phyloP scores from a whole-genome alignment of 129 eudicot species.

The Cynara cardunculus region DNA sequence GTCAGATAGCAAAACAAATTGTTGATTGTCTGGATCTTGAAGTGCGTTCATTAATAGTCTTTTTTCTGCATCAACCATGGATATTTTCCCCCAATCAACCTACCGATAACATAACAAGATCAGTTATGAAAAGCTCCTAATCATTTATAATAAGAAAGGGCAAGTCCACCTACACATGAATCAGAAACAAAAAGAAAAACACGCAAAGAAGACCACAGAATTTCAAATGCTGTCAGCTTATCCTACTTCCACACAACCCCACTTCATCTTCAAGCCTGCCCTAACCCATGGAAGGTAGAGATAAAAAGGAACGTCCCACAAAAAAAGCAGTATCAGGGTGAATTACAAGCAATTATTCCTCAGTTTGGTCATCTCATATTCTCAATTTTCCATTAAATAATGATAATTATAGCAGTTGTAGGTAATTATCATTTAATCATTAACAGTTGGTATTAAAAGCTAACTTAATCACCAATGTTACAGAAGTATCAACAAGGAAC shows the following conservation, averaged over 20 bases:
- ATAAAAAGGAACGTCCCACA: too few species aligned
- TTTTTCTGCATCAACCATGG: conserved; percentile 71
- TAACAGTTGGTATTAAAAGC: background rate
- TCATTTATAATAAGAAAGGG: background rate
- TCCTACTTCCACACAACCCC: too few species aligned
- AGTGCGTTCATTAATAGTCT: conserved; percentile 58
- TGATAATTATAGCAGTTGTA: background rate
- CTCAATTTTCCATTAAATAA: background rate
- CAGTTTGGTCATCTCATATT: background rate
- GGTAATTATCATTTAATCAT: background rate
- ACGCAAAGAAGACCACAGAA: background rate
- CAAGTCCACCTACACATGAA: conserved; percentile 5
- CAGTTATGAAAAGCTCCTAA: background rate
- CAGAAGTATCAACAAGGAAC: background rate
- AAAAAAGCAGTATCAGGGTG: too few species aligned
- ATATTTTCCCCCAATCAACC: conserved; percentile 73
- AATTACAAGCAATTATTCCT: background rate
- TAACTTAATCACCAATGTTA: background rate
- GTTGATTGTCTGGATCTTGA: conserved; percentile 58
- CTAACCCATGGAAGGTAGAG: too few species aligned
- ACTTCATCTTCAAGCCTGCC: too few species aligned
- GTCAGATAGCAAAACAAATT: conserved; percentile 68
- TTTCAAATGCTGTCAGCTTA: too few species aligned
- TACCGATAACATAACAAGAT: conserved; percentile 1
- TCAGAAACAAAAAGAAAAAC: background rate